These are phyloP conservation scores for Skeletonema menzelii DNA, from an alignment of 108 stramenopile genomes.

Conservation along the genomic window DNA sequence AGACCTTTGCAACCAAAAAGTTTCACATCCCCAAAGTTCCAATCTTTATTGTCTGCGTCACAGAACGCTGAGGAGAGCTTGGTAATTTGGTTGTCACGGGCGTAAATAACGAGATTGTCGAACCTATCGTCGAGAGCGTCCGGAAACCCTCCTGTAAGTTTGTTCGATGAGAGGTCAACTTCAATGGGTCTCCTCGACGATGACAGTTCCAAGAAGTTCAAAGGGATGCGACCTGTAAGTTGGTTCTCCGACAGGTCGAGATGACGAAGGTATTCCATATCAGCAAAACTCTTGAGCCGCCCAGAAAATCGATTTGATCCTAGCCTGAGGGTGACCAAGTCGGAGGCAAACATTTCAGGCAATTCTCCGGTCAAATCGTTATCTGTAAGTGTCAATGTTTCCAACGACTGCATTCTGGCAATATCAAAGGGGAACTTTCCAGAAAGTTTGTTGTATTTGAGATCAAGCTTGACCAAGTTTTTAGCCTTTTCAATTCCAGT, in stretches of 20 bases:
- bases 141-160: constrained; percentile 45
- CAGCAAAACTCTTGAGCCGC: constrained; percentile 23
- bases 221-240: constrained; percentile 33
- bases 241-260: constrained; percentile 53
- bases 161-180: constrained; percentile 55
- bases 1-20: constrained; percentile 71
- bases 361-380: constrained; percentile 52
- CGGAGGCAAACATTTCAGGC: constrained; percentile 27
- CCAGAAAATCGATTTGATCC: constrained; percentile 50
- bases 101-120: constrained; percentile 58
- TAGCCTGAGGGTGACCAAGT: constrained; percentile 35
- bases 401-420: constrained; percentile 47
- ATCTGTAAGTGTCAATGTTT: constrained; percentile 52
- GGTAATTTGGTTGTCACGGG: constrained; percentile 66
- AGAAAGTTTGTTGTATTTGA: constrained; percentile 75
- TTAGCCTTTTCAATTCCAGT: constrained; percentile 61
- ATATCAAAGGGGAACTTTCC: constrained; percentile 66
- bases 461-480: constrained; percentile 66
- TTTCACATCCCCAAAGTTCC: constrained; percentile 74
- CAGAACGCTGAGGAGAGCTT: constrained; percentile 58
- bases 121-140: constrained; percentile 57
- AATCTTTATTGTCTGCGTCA: constrained; percentile 43
- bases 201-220: constrained; percentile 37
- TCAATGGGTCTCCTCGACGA: constrained; percentile 37
- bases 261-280: constrained; percentile 24